phyloP scores from a whole-genome alignment of 2,329 filamentous ascomycete species.

The Lasiodiplodia sp. region DNA sequence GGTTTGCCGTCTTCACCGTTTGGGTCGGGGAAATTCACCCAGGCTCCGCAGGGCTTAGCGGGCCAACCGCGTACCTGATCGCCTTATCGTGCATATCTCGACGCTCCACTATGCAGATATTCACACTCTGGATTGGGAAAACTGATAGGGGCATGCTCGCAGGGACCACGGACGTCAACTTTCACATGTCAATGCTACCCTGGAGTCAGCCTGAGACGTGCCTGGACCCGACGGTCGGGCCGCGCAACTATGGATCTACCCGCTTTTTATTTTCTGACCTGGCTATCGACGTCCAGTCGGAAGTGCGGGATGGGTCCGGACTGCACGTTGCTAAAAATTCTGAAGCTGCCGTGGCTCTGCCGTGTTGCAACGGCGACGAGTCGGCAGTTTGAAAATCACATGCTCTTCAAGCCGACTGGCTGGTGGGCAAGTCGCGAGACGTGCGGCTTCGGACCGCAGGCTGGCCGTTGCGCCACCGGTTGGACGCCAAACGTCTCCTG shows the following conservation, averaged over 20 bases:
- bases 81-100: constrained; percentile 4
- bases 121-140: not conserved
- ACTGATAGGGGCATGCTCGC: constrained; percentile 2
- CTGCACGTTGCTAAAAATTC: constrained; percentile 3
- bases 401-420: constrained; percentile 1
- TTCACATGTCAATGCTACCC: constrained; percentile 8
- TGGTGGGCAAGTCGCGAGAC: constrained; percentile 19
- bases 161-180: constrained; percentile 4
- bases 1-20: not conserved
- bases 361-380: not conserved
- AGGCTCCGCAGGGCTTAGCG: not conserved
- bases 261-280: constrained; percentile 6
- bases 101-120: too few relatives aligned
- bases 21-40: not conserved
- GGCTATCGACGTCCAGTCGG: constrained; percentile 5
- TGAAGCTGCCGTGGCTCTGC: not conserved
- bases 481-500: constrained; percentile 11
- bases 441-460: constrained; percentile 21
- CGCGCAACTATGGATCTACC: constrained; percentile 21
- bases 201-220: constrained; percentile 3
- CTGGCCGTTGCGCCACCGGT: not conserved
- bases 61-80: constrained; percentile 14
- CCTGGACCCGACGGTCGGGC: constrained; percentile 13
- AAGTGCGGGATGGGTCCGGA: not conserved
- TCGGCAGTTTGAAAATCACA: constrained; percentile 8